phyloP scores from a whole-genome alignment of 257 asterid genomes.

The Thymus mandschuricus region DNA sequence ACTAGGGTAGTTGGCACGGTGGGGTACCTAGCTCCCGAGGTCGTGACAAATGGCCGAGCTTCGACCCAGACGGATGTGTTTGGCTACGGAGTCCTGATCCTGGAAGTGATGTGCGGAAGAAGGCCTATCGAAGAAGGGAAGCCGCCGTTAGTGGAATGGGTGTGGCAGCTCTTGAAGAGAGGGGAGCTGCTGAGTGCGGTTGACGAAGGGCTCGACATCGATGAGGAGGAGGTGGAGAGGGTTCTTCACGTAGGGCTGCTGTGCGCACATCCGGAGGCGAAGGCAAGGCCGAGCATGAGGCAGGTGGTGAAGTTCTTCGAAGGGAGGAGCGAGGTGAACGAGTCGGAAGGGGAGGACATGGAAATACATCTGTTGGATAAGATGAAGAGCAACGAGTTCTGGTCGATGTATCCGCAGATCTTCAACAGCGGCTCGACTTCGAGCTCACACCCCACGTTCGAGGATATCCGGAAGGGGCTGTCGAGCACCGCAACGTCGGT shows the following conservation, averaged over 20 bases:
- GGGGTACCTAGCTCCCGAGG: conserved; percentile 73
- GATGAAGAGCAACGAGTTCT: conserved; percentile 46
- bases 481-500: conserved; percentile 46
- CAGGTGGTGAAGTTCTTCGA: conserved; percentile 62
- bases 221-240: conserved; percentile 49
- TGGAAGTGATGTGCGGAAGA: conserved; percentile 69
- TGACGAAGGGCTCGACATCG: conserved; percentile 42
- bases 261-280: conserved; percentile 57
- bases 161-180: conserved; percentile 49
- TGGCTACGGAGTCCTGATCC: conserved; percentile 54
- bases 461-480: conserved; percentile 50
- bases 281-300: conserved; percentile 68
- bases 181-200: conserved; percentile 48
- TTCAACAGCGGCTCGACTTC: conserved; percentile 34
- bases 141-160: conserved; percentile 60
- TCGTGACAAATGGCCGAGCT: conserved; percentile 57
- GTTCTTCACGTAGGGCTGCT: conserved; percentile 62
- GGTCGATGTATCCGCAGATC: conserved; percentile 46
- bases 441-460: conserved; percentile 63
- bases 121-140: conserved; percentile 57
- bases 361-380: conserved; percentile 44
- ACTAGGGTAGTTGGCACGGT: conserved; percentile 76
- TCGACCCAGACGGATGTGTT: conserved; percentile 60
- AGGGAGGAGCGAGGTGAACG: conserved; percentile 46
- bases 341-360: conserved; percentile 50